These are phyloP conservation scores for Lactifluus subvellereus DNA, from an alignment of 768 basidiomycete species.

Conservation along the genomic window DNA sequence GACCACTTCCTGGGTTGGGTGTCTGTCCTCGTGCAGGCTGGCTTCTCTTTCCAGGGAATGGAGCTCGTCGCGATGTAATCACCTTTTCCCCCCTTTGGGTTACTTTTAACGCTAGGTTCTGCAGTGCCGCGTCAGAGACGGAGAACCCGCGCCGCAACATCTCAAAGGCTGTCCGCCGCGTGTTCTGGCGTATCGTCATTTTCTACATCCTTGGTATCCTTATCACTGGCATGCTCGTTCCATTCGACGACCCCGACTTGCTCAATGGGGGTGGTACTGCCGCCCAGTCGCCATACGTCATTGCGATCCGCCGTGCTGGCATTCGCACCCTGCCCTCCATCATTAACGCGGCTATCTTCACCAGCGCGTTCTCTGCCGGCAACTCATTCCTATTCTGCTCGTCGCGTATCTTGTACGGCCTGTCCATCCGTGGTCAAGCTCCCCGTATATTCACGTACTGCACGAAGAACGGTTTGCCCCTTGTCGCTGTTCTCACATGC, in stretches of 20 bases:
- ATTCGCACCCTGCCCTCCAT: slow-evolving; percentile 62
- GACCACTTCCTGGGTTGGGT: slow-evolving; percentile 40
- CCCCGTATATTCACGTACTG: slow-evolving; percentile 42
- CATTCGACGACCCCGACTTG: slow-evolving; percentile 53
- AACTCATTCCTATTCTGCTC: slow-evolving; percentile 58
- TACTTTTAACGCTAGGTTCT: not conserved
- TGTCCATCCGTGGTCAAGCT: slow-evolving; percentile 37
- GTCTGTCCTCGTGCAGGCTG: slow-evolving; percentile 45
- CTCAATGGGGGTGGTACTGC: slow-evolving; percentile 53
- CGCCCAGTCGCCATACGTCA: slow-evolving; percentile 79
- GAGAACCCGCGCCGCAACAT: slow-evolving; percentile 76
- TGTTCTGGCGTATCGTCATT: slow-evolving; percentile 73
- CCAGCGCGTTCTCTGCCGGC: slow-evolving; percentile 66
- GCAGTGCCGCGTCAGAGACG: slow-evolving; percentile 69
- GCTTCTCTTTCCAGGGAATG: slow-evolving; percentile 75
- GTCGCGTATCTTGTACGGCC: slow-evolving; percentile 39
- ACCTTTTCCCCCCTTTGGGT: not conserved
- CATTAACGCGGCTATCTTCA: slow-evolving; percentile 67
- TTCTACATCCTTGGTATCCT: slow-evolving; percentile 75
- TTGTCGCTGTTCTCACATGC: slow-evolving; percentile 32
- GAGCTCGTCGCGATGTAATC: slow-evolving; percentile 65
- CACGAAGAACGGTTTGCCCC: slow-evolving; percentile 48
- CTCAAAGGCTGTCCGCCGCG: slow-evolving; percentile 64
- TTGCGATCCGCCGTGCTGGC: slow-evolving; percentile 68
- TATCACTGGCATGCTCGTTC: slow-evolving; percentile 75